Evolutionary conservation across 257 asterid species (phyloP).

Genomic region (Solanum okadae): DNA sequence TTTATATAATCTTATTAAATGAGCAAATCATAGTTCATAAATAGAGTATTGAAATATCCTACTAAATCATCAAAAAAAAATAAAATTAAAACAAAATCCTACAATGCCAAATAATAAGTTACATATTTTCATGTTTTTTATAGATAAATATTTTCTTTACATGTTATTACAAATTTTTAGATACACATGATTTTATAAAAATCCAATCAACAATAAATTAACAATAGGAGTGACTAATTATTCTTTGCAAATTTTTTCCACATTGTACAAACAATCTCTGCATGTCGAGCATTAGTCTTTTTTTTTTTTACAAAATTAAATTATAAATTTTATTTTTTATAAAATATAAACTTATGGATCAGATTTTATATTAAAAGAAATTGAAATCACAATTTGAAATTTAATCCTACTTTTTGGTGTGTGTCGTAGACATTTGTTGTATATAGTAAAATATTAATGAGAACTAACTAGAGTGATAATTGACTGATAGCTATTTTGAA

Average conservation of each 20-base stretch:
- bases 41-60: not conserved
- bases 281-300: not conserved
- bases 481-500: not conserved
- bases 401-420: not conserved
- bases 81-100: no score
- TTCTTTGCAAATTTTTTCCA: not conserved
- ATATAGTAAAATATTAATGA: not conserved
- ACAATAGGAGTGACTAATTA: not conserved
- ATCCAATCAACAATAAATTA: not conserved
- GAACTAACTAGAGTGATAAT: not conserved
- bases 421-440: not conserved
- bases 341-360: no score
- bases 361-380: no score
- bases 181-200: not conserved
- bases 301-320: not conserved
- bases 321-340: no score
- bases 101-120: not conserved
- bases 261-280: not conserved
- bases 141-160: no score
- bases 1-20: not conserved
- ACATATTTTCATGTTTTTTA: no score
- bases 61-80: no score
- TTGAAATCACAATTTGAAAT: not conserved
- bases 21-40: not conserved
- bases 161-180: not conserved